phyloP scores from a whole-genome alignment of 345 rosid species.

The Schrenkiella parvula region DNA sequence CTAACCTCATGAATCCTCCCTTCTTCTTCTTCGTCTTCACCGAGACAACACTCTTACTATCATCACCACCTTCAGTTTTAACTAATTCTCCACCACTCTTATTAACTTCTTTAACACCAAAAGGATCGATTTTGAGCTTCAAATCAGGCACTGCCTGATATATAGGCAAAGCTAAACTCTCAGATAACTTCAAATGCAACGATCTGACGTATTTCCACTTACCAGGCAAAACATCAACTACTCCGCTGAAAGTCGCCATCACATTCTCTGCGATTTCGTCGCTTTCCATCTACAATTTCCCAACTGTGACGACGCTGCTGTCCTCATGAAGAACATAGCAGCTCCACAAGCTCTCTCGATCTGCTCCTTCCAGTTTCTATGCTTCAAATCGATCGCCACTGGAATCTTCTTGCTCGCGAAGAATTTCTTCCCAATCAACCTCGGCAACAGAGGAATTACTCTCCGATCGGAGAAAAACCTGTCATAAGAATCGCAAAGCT shows the following conservation, averaged over 20 bases:
- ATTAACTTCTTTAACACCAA: conserved; percentile 4
- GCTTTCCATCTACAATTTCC: conserved; percentile 46
- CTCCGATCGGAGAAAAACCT: no score
- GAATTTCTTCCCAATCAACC: no score
- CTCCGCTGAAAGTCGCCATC: conserved; percentile 49
- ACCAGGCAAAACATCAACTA: conserved; percentile 54
- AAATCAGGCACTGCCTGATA: conserved; percentile 61
- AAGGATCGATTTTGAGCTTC: conserved; percentile 50
- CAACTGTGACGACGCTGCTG: conserved; percentile 57
- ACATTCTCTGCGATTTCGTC: conserved; percentile 49
- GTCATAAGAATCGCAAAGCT: no score
- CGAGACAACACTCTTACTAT: conserved; percentile 8
- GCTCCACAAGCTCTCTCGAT: conserved; percentile 52
- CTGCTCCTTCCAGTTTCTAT: conserved; percentile 74
- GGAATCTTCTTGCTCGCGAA: conserved; percentile 49
- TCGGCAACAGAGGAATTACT: conserved; percentile 32
- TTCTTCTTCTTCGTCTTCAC: conserved; percentile 42
- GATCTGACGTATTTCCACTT: conserved; percentile 67
- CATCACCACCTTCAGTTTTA: conserved; percentile 34
- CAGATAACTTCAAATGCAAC: conserved; percentile 59
- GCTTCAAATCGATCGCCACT: no score
- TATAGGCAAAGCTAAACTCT: conserved; percentile 65
- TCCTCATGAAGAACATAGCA: conserved; percentile 52
- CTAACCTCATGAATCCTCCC: conserved; percentile 71
- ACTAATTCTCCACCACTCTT: conserved; percentile 14